Conservation (phyloP, 2,329 filamentous ascomycete genomes). For the Pseudogymnoascus pannorum region DNA sequence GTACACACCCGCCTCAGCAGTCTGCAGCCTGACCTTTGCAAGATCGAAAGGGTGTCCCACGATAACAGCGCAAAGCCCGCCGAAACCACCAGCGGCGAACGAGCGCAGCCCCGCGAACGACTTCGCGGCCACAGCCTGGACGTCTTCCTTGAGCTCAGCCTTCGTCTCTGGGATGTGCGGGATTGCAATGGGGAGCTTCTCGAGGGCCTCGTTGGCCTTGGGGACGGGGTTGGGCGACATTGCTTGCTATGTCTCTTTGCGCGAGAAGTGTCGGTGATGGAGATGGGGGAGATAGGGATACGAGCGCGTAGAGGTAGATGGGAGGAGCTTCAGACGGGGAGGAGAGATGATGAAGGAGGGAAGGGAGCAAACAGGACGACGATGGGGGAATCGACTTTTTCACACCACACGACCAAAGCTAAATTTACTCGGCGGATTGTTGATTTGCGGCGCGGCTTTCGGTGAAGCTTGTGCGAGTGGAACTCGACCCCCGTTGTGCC, state of each 20-base stretch:
- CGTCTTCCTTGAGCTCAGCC: slow-evolving; percentile 27
- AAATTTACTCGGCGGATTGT: slow-evolving; percentile 1
- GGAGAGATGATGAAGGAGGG: neutral
- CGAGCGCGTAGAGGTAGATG: neutral
- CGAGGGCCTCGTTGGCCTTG: slow-evolving; percentile 4
- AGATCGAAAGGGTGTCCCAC: slow-evolving; percentile 96
- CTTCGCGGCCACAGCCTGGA: slow-evolving; percentile 20
- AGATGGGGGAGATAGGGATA: neutral
- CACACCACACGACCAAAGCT: slow-evolving; percentile 4
- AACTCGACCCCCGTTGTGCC: neutral
- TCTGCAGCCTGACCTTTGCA: slow-evolving; percentile 96
- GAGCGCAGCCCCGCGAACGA: slow-evolving; percentile 63
- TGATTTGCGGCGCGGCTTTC: neutral
- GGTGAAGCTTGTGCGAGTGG: slow-evolving; percentile 10
- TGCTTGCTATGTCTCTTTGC: neutral
- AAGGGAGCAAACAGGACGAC: neutral
- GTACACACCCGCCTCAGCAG: slow-evolving; percentile 89
- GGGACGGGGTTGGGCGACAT: neutral
- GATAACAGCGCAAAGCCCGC: slow-evolving; percentile 86
- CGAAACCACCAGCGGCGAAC: slow-evolving; percentile 82
- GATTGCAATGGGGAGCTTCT: slow-evolving; percentile 10
- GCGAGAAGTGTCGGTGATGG: slow-evolving; percentile 5
- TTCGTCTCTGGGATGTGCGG: slow-evolving; percentile 28
- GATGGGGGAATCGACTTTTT: neutral
- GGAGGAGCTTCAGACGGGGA: neutral